Evolutionary conservation across 441 rosid genomes (phyloP).

Genomic region (Gossypium schwendimanii): DNA sequence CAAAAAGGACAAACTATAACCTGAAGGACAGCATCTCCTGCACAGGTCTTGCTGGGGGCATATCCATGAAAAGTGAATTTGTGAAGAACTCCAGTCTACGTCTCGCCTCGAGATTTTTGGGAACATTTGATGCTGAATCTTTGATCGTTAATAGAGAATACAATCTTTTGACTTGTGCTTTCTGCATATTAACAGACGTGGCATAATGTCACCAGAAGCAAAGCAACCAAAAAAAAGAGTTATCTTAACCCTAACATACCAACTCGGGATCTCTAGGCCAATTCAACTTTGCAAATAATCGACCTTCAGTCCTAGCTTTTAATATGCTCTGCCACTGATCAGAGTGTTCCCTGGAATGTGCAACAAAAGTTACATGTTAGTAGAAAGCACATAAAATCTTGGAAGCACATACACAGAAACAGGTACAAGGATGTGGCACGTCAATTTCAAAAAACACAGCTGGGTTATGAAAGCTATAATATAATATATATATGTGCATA

Average conservation of each 20-base stretch:
- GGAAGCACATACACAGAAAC: background rate
- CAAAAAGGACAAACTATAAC: conserved; percentile 24
- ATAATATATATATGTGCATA: background rate
- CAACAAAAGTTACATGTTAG: conserved; percentile 12
- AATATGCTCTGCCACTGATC: conserved; percentile 67
- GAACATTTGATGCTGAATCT: conserved; percentile 87
- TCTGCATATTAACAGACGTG: conserved; percentile 42
- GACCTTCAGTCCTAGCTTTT: conserved; percentile 84
- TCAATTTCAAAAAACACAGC: background rate
- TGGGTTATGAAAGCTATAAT: background rate
- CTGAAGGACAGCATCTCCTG: conserved; percentile 83
- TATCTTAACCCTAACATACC: conserved; percentile 40
- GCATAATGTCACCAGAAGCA: conserved; percentile 12
- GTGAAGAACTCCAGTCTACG: conserved; percentile 89
- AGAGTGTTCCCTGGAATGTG: conserved; percentile 56
- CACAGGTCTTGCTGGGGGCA: conserved; percentile 75
- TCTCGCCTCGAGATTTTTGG: conserved; percentile 86
- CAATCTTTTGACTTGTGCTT: conserved; percentile 70
- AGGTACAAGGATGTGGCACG: background rate
- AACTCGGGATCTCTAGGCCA: conserved; percentile 88
- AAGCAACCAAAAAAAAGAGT: background rate
- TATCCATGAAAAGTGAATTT: conserved; percentile 92
- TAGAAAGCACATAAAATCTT: background rate
- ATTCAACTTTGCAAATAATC: conserved; percentile 73
- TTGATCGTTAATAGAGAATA: conserved; percentile 79